phyloP scores from a whole-genome alignment of 441 rosid genomes.

The Manihot esculenta region DNA sequence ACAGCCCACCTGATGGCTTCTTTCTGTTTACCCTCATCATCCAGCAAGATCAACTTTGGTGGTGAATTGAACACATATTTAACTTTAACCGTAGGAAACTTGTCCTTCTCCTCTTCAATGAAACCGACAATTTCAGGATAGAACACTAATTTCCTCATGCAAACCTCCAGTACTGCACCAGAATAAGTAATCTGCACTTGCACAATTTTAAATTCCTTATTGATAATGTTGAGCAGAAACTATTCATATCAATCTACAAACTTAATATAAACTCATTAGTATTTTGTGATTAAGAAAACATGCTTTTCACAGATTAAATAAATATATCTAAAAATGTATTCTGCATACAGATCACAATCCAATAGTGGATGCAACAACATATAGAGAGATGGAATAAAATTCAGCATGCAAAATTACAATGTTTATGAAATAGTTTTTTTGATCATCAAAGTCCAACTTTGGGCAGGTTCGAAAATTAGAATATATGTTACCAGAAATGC shows the following conservation, averaged over 20 bases:
- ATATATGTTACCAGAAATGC: background rate
- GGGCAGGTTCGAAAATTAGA: background rate
- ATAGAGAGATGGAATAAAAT: background rate
- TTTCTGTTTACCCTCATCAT: constrained; percentile 69
- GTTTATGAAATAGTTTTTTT: background rate
- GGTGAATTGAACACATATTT: constrained; percentile 86
- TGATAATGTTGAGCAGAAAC: background rate
- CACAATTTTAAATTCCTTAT: constrained; percentile 10
- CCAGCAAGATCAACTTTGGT: constrained; percentile 83
- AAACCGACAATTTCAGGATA: constrained; percentile 89
- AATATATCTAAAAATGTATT: background rate
- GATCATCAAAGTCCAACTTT: background rate
- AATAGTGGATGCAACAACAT: background rate
- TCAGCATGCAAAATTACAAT: background rate
- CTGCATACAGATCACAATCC: background rate
- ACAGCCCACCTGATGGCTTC: constrained; percentile 72
- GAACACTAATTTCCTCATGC: constrained; percentile 91
- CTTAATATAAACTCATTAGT: background rate
- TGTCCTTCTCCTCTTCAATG: constrained; percentile 86
- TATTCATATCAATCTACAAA: background rate
- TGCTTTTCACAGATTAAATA: background rate
- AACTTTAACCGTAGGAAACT: constrained; percentile 64
- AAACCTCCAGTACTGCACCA: constrained; percentile 82
- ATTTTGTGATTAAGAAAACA: background rate
- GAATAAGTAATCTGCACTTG: constrained; percentile 58